These are phyloP conservation scores for Coniochaeta sp. DNA, from an alignment of 2,329 filamentous ascomycete species.

Conservation along the genomic window DNA sequence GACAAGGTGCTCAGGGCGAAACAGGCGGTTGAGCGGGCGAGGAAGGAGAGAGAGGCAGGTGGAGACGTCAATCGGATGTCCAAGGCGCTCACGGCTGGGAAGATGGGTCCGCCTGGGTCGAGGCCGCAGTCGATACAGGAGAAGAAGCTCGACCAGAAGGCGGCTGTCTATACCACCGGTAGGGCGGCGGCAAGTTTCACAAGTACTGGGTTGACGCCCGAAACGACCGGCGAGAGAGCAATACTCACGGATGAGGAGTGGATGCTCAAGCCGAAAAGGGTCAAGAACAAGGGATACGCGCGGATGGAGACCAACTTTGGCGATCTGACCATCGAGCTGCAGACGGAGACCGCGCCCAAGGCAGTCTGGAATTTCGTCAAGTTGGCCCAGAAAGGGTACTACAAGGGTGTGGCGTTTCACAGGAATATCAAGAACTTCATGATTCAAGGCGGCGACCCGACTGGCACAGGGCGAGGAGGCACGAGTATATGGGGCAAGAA, in stretches of 20 bases:
- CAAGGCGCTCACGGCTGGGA: conserved; percentile 28
- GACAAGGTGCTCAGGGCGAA: conserved; percentile 87
- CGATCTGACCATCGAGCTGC: conserved; percentile 79
- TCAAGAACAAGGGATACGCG: conserved; percentile 87
- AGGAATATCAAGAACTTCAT: conserved; percentile 95
- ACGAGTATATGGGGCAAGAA: conserved; percentile 89
- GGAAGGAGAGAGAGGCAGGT: conserved; percentile 61
- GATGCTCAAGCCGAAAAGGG: conserved; percentile 83
- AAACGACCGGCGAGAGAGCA: conserved; percentile 81
- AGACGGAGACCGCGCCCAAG: conserved; percentile 83
- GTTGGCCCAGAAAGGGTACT: conserved; percentile 84
- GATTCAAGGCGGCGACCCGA: conserved; percentile 95
- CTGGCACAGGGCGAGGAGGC: conserved; percentile 86
- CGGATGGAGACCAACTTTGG: conserved; percentile 83
- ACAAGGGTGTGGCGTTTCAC: conserved; percentile 78
- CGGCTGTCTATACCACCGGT: conserved; percentile 84
- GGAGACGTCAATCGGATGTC: conserved; percentile 48
- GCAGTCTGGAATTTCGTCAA: conserved; percentile 97
- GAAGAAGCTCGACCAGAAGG: conserved; percentile 67
- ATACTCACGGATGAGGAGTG: conserved; percentile 90
- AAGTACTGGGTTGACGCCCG: conserved; percentile 85
- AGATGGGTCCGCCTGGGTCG: conserved; percentile 12
- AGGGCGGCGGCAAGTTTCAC: conserved; percentile 91
- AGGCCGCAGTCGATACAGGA: conserved; percentile 43
- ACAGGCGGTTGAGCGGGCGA: conserved; percentile 85